Base-by-base conservation (phyloP, 2,329 filamentous ascomycete genomes). In the Trichophyton benhamiae region DNA sequence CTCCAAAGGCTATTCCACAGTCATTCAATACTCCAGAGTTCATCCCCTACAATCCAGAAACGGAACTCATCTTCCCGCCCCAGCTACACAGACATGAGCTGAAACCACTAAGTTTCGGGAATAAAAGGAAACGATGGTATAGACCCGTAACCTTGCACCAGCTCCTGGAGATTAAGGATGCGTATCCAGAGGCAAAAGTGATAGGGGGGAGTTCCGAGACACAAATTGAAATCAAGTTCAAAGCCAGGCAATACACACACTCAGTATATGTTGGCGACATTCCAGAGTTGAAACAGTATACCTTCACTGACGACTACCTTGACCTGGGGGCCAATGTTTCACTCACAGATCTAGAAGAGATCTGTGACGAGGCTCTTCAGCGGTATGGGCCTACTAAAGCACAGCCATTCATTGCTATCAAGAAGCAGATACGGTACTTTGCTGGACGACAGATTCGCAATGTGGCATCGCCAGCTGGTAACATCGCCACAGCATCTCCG, bases 171-270 rank as follows among this genome's bases (percentile, higher is more conserved):
- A 96, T 99, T 76, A 97, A 97, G 78, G 85, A 81, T 68, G 85
- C 83, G 0, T 87, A 90, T 66, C 92, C 92, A 0, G 84, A 86
- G 27, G 90, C 92, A 3, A 99, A 97, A 74, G 85, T 99, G 64
- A 96, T 99, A 64, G 92, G 91, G 58, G 94, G 94, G 64, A 96
- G 91, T 72, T 95, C 91, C 1, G 94, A 99, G 74, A 97, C 92
- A 0, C 94, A 97, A 74, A 97, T 99, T 63, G 94, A 99, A 75
- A 88, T 95, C 76, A 96, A 96, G 75, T 97, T 99, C 82, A 97
- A 97, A 77, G 90, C 87, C 0, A 83, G 96, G 79, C 83, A 91
- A 68, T 97, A 97, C 71, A 87, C 87, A 3, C 85, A 89, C 0
- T 96, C 91, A 0, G 88, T 99, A 0, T 97, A 87, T 66, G 88